These are phyloP conservation scores for Hypoxylon fragiforme DNA, from an alignment of 495 filamentous ascomycete species.

Conservation along the genomic window DNA sequence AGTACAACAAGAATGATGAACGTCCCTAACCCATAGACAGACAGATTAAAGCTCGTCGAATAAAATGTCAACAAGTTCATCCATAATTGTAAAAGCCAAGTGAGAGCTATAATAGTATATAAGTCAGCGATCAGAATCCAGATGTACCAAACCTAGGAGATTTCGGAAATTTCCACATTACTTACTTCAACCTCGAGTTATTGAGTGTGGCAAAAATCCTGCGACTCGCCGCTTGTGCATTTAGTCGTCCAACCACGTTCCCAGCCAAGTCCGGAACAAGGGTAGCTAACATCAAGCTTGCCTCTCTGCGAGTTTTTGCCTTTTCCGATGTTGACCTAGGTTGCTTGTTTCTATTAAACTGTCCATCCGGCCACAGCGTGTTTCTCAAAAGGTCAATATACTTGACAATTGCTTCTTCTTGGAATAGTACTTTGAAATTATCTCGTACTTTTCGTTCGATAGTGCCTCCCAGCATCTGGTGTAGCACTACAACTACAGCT, in stretches of 20 bases:
- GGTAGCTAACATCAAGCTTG: slow-evolving; percentile 77
- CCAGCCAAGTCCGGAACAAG: slow-evolving; percentile 81
- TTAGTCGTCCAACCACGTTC: slow-evolving; percentile 80
- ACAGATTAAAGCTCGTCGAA: slow-evolving; percentile 58
- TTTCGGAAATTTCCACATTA: slow-evolving; percentile 5
- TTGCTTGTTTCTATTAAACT: slow-evolving; percentile 51
- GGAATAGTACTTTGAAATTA: slow-evolving; percentile 64
- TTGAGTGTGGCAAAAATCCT: slow-evolving; percentile 82
- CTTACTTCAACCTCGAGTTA: slow-evolving; percentile 71
- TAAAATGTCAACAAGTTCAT: slow-evolving; percentile 74
- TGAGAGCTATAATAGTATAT: slow-evolving; percentile 62
- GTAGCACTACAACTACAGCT: slow-evolving; percentile 90
- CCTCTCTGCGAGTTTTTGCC: slow-evolving; percentile 70
- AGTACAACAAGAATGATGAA: neutral
- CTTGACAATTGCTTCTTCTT: slow-evolving; percentile 76
- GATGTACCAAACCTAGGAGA: too few relatives aligned
- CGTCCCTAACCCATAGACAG: neutral
- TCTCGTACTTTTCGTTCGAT: slow-evolving; percentile 95
- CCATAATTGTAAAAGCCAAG: slow-evolving; percentile 74
- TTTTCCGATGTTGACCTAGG: slow-evolving; percentile 68
- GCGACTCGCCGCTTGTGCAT: slow-evolving; percentile 80
- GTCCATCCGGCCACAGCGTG: slow-evolving; percentile 78
- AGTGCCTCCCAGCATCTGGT: slow-evolving; percentile 83
- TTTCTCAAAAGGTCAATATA: slow-evolving; percentile 73
- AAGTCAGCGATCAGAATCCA: neutral